Evolutionary conservation across 192 early-diverging fungal species (phyloP).

Genomic region (Umbelopsis vinacea): DNA sequence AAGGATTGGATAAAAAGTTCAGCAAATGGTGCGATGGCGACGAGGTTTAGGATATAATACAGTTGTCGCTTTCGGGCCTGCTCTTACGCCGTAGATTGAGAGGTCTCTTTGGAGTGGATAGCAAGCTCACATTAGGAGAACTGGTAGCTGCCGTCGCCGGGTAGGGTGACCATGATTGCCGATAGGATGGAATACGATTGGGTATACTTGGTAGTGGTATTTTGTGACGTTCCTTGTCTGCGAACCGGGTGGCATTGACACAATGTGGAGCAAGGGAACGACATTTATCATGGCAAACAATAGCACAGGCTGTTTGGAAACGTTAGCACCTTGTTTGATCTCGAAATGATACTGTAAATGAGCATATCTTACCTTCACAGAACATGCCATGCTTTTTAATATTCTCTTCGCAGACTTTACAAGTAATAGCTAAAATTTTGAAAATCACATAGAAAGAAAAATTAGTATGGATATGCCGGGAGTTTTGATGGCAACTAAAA

Average conservation of each 20-base stretch:
- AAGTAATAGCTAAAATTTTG: conserved; percentile 2
- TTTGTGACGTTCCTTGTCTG: not conserved
- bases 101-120: not conserved
- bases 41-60: conserved; percentile 14
- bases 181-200: not conserved
- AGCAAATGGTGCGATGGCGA: not conserved
- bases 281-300: conserved; percentile 27
- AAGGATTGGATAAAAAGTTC: not conserved
- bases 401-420: conserved; percentile 14
- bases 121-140: not conserved
- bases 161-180: not conserved
- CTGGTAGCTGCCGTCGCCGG: not conserved
- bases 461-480: no score
- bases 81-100: conserved; percentile 8
- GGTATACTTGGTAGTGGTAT: not conserved
- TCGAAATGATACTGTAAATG: not conserved
- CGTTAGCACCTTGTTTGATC: not conserved
- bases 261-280: not conserved
- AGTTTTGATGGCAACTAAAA: no score
- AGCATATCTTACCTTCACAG: conserved; percentile 13
- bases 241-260: not conserved
- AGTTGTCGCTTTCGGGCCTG: conserved; percentile 17
- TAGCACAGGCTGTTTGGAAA: not conserved
- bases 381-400: conserved; percentile 18
- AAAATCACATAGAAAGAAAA: no score